Evolutionary conservation across 805 yeast genomes (phyloP).

Genomic region (Nakazawaea ishiwadae): DNA sequence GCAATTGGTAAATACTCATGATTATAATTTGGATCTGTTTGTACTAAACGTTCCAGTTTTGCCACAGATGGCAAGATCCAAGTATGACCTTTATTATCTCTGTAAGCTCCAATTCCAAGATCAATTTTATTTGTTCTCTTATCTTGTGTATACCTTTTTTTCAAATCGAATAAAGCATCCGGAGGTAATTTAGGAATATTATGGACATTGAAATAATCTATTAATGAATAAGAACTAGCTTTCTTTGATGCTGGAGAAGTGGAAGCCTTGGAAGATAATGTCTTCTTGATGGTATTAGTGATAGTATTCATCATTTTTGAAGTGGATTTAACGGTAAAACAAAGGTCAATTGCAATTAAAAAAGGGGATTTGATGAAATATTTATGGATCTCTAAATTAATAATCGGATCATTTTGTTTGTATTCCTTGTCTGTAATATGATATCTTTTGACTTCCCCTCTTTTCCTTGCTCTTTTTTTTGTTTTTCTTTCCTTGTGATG

Average conservation of each 20-base stretch:
- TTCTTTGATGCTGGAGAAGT: neutral
- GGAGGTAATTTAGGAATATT: conserved; percentile 39
- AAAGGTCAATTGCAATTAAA: too few species aligned
- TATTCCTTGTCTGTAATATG: too few species aligned
- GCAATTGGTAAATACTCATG: conserved; percentile 86
- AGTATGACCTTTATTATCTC: conserved; percentile 85
- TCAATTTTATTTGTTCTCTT: conserved; percentile 48
- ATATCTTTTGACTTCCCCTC: too few species aligned
- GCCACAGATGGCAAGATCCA: conserved; percentile 78
- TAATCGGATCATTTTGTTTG: too few species aligned
- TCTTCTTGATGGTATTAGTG: conserved; percentile 4
- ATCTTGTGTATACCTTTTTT: conserved; percentile 58
- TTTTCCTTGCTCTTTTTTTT: too few species aligned
- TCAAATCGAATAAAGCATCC: conserved; percentile 44
- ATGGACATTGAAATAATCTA: neutral
- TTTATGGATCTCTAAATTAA: too few species aligned
- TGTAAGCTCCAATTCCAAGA: conserved; percentile 88
- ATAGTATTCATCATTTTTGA: conserved; percentile 3
- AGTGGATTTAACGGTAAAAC: neutral
- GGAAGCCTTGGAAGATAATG: neutral
- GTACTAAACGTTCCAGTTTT: conserved; percentile 53
- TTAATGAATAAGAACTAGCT: neutral
- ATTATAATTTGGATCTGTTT: conserved; percentile 45
- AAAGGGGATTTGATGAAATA: too few species aligned
- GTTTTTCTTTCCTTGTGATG: too few species aligned